phyloP scores from a whole-genome alignment of 257 asterid genomes.

The Solanum virginianum region DNA sequence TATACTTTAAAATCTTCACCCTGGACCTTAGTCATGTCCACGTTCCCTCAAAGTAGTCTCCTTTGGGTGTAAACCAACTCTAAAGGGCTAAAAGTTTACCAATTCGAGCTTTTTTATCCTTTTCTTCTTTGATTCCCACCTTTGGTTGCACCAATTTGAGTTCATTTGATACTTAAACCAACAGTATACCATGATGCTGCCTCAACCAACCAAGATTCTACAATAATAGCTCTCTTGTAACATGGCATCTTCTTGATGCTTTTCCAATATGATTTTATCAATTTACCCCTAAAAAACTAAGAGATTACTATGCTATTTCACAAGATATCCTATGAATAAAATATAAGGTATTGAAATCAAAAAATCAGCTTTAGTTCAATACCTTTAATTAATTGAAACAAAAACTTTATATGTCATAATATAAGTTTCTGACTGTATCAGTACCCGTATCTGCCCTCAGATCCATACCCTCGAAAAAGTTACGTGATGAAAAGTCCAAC shows the following conservation, averaged over 20 bases:
- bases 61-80: neutral
- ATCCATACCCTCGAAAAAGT: neutral
- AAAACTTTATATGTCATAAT: neutral
- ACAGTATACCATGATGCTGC: neutral
- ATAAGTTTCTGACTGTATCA: neutral
- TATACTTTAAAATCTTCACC: neutral
- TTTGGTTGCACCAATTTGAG: neutral
- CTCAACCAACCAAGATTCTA: neutral
- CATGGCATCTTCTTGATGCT: too few relatives aligned
- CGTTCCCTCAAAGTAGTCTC: neutral
- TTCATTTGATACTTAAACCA: neutral
- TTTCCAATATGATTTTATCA: too few relatives aligned
- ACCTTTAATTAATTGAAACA: neutral
- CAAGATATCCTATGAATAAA: neutral
- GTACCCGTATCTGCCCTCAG: neutral
- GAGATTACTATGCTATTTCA: neutral
- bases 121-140: neutral
- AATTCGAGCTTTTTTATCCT: neutral
- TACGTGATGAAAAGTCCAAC: neutral
- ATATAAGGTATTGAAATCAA: neutral
- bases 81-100: neutral
- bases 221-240: neutral
- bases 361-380: neutral
- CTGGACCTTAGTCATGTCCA: neutral
- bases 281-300: neutral